These are phyloP conservation scores for Talaromyces funiculosus DNA, from an alignment of 2,329 filamentous ascomycete species.

Conservation along the genomic window DNA sequence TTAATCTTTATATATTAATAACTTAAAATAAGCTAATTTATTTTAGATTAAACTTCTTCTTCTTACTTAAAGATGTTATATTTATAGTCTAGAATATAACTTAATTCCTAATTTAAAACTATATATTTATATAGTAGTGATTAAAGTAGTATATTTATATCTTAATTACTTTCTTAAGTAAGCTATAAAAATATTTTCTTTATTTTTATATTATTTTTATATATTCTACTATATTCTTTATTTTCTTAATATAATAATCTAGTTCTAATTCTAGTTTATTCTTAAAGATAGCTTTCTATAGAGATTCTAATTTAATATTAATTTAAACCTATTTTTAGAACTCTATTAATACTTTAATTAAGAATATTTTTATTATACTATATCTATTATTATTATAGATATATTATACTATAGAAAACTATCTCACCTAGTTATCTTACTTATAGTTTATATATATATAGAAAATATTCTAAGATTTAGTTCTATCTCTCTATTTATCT, in stretches of 20 bases:
- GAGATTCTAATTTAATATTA: not conserved
- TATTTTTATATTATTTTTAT: not conserved
- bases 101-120: not conserved
- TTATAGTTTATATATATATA: not conserved
- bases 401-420: not conserved
- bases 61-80: not conserved
- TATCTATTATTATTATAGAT: not conserved
- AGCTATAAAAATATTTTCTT: not conserved
- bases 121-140: not conserved
- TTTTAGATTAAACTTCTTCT: not conserved
- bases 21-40: not conserved
- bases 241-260: not conserved
- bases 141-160: not conserved
- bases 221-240: not conserved
- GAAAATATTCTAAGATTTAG: not conserved
- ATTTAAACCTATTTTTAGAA: not conserved
- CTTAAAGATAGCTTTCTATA: not conserved
- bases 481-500: not conserved
- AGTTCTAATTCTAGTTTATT: not conserved
- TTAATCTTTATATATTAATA: not conserved
- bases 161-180: not conserved
- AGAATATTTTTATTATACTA: not conserved
- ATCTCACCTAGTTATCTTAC: not conserved
- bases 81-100: not conserved
- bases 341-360: not conserved